phyloP scores from a whole-genome alignment of 1,139 yeast genomes.

The Saccharomyces uvarum region DNA sequence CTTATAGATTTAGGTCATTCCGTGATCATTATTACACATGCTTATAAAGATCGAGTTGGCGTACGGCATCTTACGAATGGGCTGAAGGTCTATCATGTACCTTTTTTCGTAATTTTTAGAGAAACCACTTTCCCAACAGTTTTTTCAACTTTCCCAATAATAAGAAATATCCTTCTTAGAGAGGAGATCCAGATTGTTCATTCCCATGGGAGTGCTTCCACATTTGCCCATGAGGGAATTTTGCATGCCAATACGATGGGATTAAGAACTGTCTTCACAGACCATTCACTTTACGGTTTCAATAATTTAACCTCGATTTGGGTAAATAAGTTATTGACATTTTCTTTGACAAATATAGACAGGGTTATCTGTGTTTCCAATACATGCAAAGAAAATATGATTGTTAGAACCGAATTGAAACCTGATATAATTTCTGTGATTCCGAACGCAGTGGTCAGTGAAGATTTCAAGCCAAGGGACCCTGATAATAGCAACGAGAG shows the following conservation, averaged over 20 bases:
- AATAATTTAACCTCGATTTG: slow-evolving; percentile 76
- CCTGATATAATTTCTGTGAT: slow-evolving; percentile 79
- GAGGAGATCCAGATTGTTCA: slow-evolving; percentile 86
- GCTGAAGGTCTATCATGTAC: slow-evolving; percentile 84
- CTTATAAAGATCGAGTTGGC: slow-evolving; percentile 76
- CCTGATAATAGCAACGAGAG: slow-evolving; percentile 4
- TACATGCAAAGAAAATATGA: slow-evolving; percentile 94
- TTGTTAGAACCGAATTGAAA: slow-evolving; percentile 72
- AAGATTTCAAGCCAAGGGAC: slow-evolving; percentile 61
- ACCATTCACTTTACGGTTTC: slow-evolving; percentile 92
- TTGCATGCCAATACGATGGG: slow-evolving; percentile 93
- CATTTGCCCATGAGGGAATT: slow-evolving; percentile 82
- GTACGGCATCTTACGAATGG: slow-evolving; percentile 81
- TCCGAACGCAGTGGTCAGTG: slow-evolving; percentile 89
- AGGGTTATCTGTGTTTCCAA: slow-evolving; percentile 94
- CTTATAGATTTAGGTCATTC: slow-evolving; percentile 81
- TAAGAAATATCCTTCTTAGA: slow-evolving; percentile 76
- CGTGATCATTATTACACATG: slow-evolving; percentile 85
- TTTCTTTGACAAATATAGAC: slow-evolving; percentile 78
- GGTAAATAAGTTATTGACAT: slow-evolving; percentile 80
- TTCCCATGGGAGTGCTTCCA: slow-evolving; percentile 87
- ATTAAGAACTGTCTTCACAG: slow-evolving; percentile 82
- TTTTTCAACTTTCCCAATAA: slow-evolving; percentile 76
- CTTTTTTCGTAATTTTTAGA: slow-evolving; percentile 69
- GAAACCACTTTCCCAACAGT: slow-evolving; percentile 86